A percentile compares a stretch with the other conserved stretches of the same genome.
phyloP scores from a whole-genome alignment of 2,329 filamentous ascomycete species.

The Fusarium fujikuroi region DNA sequence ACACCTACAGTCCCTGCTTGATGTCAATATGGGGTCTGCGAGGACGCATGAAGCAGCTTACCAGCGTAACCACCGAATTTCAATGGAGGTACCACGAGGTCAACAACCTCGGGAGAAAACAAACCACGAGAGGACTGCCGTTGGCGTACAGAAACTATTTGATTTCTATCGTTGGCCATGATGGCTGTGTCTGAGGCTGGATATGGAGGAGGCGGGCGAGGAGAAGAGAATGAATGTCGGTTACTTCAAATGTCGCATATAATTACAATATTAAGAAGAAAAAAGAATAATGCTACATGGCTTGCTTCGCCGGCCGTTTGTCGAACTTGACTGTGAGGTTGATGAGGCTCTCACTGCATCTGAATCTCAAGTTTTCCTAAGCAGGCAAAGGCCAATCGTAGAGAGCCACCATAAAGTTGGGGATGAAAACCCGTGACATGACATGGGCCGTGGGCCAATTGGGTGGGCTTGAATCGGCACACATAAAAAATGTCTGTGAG shows the following conservation, averaged over 20 bases:
- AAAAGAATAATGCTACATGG: conserved; percentile 38
- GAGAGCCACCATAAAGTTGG: conserved; percentile 8
- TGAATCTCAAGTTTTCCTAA: conserved; percentile 28
- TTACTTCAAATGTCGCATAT: background rate
- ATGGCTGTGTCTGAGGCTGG: background rate
- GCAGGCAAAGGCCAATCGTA: conserved; percentile 19
- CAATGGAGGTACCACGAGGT: conserved; percentile 62
- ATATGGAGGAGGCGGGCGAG: background rate
- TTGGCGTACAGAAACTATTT: conserved; percentile 34
- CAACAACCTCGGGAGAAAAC: conserved; percentile 56
- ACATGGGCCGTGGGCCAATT: conserved; percentile 24
- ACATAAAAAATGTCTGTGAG: conserved; percentile 16
- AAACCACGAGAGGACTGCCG: conserved; percentile 49
- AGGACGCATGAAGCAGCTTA: conserved; percentile 45
- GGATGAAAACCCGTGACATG: conserved; percentile 40
- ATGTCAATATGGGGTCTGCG: conserved; percentile 33
- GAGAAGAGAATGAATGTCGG: background rate
- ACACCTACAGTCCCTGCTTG: conserved; percentile 67
- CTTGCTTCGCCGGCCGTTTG: background rate
- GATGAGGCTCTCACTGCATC: conserved; percentile 24
- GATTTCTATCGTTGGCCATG: conserved; percentile 36
- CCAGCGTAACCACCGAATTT: conserved; percentile 70
- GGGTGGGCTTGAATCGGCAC: conserved; percentile 8
- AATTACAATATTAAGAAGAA: conserved; percentile 16
- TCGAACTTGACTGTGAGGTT: conserved; percentile 23